Evolutionary conservation across 1,139 yeast species (phyloP).

Genomic region (Pichia sp.): DNA sequence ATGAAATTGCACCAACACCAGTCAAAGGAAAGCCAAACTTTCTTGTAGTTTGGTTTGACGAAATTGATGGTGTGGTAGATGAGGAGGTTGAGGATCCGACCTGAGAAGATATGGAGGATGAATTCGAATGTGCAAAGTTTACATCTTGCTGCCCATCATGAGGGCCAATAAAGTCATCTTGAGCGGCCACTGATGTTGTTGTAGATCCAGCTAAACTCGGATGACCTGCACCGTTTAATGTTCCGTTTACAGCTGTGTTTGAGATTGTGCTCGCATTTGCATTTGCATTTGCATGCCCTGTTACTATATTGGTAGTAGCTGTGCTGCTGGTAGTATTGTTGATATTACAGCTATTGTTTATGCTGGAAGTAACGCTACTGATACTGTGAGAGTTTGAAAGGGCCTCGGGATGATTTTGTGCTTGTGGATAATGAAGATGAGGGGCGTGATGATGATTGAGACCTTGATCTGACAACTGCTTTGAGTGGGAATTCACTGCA

Average conservation of each 20-base stretch:
- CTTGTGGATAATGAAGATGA: not conserved
- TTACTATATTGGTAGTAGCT: not conserved
- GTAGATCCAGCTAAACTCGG: not conserved
- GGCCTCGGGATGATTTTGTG: not conserved
- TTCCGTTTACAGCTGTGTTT: not conserved
- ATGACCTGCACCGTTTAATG: not conserved
- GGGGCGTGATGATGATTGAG: not conserved
- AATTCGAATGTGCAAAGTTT: slow-evolving; percentile 14
- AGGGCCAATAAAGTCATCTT: not conserved
- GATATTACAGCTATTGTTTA: not conserved
- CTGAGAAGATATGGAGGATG: slow-evolving; percentile 19
- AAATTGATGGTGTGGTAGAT: slow-evolving; percentile 12
- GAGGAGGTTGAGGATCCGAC: slow-evolving; percentile 14
- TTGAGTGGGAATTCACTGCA: slow-evolving; percentile 10
- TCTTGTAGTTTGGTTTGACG: slow-evolving; percentile 11
- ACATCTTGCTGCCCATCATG: slow-evolving; percentile 2
- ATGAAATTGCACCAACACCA: not conserved
- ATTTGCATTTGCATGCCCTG: too few relatives aligned
- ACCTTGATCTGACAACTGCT: not conserved
- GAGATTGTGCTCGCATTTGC: too few relatives aligned
- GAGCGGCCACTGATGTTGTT: not conserved
- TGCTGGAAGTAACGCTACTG: not conserved
- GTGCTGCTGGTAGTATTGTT: not conserved
- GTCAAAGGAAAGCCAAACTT: slow-evolving; percentile 4
- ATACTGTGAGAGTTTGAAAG: not conserved